These are phyloP conservation scores for Phialophora chinensis DNA, from an alignment of 2,329 filamentous ascomycete genomes.

Conservation along the genomic window DNA sequence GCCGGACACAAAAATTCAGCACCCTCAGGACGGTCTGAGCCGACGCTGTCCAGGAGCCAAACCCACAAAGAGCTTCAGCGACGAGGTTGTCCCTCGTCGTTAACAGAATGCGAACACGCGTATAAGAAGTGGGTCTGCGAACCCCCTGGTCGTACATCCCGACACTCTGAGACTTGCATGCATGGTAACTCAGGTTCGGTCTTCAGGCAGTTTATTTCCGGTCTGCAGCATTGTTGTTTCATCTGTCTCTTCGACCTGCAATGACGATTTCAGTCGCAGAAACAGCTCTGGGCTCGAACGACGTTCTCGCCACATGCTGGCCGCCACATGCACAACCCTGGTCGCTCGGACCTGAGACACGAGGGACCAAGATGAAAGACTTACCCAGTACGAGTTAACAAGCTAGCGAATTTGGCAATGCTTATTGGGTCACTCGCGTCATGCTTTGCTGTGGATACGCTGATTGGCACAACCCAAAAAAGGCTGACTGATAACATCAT, in stretches of 20 bases:
- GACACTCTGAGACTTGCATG: constrained; percentile 32
- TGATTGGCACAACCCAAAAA: neutral
- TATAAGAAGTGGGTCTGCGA: neutral
- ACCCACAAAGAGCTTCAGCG: neutral
- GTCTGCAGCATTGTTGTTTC: constrained; percentile 13
- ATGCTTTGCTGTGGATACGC: constrained; percentile 3
- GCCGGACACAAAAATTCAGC: neutral
- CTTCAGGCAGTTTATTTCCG: constrained; percentile 18
- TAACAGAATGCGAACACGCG: neutral
- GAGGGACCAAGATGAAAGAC: neutral
- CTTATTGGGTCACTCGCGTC: constrained; percentile 10
- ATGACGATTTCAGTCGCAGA: constrained; percentile 5
- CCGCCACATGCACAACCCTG: neutral
- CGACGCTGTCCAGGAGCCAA: neutral
- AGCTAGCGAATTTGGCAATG: constrained; percentile 1
- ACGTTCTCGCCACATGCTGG: neutral
- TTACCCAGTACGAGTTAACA: neutral
- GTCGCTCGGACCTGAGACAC: neutral
- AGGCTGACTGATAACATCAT: constrained; percentile 10
- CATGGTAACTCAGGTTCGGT: constrained; percentile 21
- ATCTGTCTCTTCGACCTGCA: constrained; percentile 12
- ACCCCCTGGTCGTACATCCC: constrained; percentile 13
- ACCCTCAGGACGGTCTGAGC: neutral
- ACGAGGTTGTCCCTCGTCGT: neutral
- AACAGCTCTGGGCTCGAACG: neutral